phyloP scores from a whole-genome alignment of 805 yeast genomes.

The Kazachstania taianensis region DNA sequence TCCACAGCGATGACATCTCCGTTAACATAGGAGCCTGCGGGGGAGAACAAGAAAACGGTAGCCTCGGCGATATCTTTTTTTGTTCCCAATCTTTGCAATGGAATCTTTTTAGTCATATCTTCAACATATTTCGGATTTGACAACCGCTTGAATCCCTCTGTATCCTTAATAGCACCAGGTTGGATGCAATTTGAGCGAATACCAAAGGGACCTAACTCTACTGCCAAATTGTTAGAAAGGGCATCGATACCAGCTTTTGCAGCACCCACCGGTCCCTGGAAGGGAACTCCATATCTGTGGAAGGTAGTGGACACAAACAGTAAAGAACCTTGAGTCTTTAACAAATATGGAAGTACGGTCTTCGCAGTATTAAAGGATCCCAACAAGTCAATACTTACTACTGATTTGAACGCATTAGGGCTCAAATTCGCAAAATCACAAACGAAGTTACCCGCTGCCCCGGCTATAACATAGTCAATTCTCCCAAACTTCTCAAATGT shows the following conservation, averaged over 20 bases:
- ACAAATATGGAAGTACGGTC: slow-evolving; percentile 61
- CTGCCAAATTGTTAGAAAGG: slow-evolving; percentile 70
- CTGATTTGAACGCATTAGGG: slow-evolving; percentile 81
- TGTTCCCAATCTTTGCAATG: slow-evolving; percentile 55
- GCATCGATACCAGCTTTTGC: slow-evolving; percentile 97
- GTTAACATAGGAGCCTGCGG: slow-evolving; percentile 66
- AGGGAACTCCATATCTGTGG: slow-evolving; percentile 81
- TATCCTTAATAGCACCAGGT: slow-evolving; percentile 81
- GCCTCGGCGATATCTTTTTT: slow-evolving; percentile 79
- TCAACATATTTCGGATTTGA: slow-evolving; percentile 33
- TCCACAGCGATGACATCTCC: slow-evolving; percentile 79
- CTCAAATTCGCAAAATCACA: slow-evolving; percentile 70
- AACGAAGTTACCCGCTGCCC: slow-evolving; percentile 93
- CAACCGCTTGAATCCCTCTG: slow-evolving; percentile 76
- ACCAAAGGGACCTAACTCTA: slow-evolving; percentile 86
- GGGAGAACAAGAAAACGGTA: slow-evolving; percentile 74
- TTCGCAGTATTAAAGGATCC: slow-evolving; percentile 88
- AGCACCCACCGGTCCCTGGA: slow-evolving; percentile 85
- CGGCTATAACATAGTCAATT: slow-evolving; percentile 83
- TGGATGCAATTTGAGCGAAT: slow-evolving; percentile 77
- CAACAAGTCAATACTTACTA: slow-evolving; percentile 72
- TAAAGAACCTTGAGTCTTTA: slow-evolving; percentile 56
- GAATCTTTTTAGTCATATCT: slow-evolving; percentile 37
- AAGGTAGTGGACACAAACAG: slow-evolving; percentile 81
- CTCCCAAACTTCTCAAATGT: slow-evolving; percentile 64